A percentile compares a stretch with the other conserved stretches of the same genome.
These are phyloP conservation scores for Phytophthora tubulina DNA, from an alignment of 352 stramenopile species.

Conservation along the genomic window DNA sequence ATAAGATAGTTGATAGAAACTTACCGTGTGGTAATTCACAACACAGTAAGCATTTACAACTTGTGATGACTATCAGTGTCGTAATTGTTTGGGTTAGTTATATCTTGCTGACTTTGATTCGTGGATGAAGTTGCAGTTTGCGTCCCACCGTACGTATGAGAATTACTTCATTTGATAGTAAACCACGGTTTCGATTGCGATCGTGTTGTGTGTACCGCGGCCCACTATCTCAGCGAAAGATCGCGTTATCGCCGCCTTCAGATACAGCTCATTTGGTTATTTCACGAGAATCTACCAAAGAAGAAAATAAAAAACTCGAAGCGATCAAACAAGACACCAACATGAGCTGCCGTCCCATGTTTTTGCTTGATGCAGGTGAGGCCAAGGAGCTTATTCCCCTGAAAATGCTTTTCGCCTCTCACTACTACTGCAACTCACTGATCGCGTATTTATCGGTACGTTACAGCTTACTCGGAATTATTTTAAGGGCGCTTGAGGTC, in stretches of 20 bases:
- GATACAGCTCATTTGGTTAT: conserved; percentile 6
- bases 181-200: not conserved
- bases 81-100: not conserved
- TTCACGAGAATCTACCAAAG: not conserved
- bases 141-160: conserved; percentile 8
- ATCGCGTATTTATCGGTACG: conserved; percentile 38
- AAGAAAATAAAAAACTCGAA: not conserved
- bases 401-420: conserved; percentile 33
- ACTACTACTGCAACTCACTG: conserved; percentile 39
- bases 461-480: not conserved
- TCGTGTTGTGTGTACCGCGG: conserved; percentile 3
- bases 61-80: not conserved
- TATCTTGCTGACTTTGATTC: conserved; percentile 9
- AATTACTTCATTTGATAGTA: not conserved
- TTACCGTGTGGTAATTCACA: too few relatives aligned
- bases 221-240: too few relatives aligned
- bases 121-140: conserved; percentile 24
- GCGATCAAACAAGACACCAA: not conserved
- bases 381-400: conserved; percentile 34
- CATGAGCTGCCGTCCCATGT: conserved; percentile 32
- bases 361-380: conserved; percentile 39
- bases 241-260: too few relatives aligned
- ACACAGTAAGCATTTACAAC: too few relatives aligned
- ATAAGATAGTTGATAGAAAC: too few relatives aligned
- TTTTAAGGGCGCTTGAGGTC: too few relatives aligned